These are phyloP conservation scores for Neoboletus magnificus DNA, from an alignment of 768 basidiomycete species.

Conservation along the genomic window DNA sequence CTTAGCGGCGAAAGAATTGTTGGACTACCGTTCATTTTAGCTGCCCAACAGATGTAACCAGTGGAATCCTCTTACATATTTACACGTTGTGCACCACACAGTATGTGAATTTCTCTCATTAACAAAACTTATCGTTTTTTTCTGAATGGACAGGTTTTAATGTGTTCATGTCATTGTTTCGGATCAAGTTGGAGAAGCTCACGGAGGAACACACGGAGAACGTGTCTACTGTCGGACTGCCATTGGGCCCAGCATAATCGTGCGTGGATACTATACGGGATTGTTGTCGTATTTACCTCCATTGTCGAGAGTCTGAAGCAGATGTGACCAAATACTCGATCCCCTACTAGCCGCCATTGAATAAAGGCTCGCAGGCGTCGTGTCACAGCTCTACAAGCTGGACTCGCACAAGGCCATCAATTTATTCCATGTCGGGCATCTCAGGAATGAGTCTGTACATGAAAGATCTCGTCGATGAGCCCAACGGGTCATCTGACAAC, in stretches of 20 bases:
- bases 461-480: constrained; percentile 75
- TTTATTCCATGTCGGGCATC: constrained; percentile 56
- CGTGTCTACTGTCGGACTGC: constrained; percentile 53
- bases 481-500: constrained; percentile 79
- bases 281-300: not conserved
- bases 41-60: no score
- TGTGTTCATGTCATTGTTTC: constrained; percentile 48
- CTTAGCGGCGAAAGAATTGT: no score
- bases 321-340: constrained; percentile 57
- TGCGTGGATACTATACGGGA: constrained; percentile 30
- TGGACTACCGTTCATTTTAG: no score
- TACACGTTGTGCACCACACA: no score
- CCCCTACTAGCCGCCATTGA: constrained; percentile 67
- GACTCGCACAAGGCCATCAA: constrained; percentile 73
- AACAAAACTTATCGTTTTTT: no score
- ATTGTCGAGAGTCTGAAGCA: constrained; percentile 21
- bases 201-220: constrained; percentile 28
- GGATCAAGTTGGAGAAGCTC: constrained; percentile 23
- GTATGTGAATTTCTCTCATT: no score
- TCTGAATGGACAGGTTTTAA: constrained; percentile 74
- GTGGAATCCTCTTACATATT: no score
- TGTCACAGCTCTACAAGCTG: constrained; percentile 80
- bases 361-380: constrained; percentile 77
- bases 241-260: constrained; percentile 57
- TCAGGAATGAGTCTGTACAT: constrained; percentile 72